Evolutionary conservation across 129 eudicot species (phyloP).

Genomic region (Saposhnikovia divaricata): DNA sequence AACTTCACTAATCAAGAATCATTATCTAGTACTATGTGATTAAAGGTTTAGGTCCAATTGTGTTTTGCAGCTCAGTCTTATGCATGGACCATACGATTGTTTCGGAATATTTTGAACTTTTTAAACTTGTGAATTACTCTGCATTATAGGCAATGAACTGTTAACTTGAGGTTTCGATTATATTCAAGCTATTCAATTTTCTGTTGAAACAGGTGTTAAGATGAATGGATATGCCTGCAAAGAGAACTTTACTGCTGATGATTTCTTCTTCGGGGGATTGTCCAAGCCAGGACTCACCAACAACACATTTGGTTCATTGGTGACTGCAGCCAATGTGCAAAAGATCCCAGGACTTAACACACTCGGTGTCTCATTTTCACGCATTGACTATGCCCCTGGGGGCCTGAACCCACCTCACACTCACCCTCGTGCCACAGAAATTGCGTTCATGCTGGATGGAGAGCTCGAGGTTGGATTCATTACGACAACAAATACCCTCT

Average conservation of each 20-base stretch:
- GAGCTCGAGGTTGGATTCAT: conserved; percentile 9
- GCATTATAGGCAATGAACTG: too few relatives aligned
- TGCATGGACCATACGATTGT: too few relatives aligned
- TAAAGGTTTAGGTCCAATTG: too few relatives aligned
- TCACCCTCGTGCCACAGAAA: conserved; percentile 12
- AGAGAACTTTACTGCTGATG: conserved; percentile 2
- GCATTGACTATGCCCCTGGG: conserved; percentile 6
- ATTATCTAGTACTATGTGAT: too few relatives aligned
- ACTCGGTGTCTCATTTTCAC: conserved; percentile 5
- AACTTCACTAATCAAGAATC: too few relatives aligned
- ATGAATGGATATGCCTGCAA: background rate
- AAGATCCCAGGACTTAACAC: conserved; percentile 3
- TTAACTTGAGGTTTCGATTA: too few relatives aligned
- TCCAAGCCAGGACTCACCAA: conserved; percentile 13
- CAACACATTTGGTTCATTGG: background rate
- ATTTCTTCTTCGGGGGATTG: conserved; percentile 1
- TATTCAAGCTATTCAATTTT: too few relatives aligned
- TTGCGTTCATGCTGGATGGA: background rate
- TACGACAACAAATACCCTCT: background rate
- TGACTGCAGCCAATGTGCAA: conserved; percentile 5
- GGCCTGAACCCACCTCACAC: conserved; percentile 11
- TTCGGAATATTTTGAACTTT: too few relatives aligned
- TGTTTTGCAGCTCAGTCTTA: too few relatives aligned
- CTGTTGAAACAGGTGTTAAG: background rate
- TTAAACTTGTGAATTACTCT: too few relatives aligned